Evolutionary conservation across 257 asterid genomes (phyloP), one percentile per base, ranked within the genome.

Genomic region (Solanum infundibuliforme): DNA sequence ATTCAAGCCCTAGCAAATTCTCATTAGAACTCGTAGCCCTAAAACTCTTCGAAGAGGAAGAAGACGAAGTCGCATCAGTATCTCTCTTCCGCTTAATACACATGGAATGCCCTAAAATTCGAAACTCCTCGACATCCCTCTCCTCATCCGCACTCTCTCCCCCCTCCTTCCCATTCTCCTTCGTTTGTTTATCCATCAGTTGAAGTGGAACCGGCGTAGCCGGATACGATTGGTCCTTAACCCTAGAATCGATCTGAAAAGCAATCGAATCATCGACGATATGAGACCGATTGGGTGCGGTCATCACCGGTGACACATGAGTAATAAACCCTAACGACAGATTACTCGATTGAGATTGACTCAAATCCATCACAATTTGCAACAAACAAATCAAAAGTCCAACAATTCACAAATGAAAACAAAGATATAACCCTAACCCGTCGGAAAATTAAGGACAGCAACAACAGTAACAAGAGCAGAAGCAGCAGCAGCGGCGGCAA

Each of bases 91-190:
- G 90, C 93, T 94, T 94, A 88, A 94, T 85, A 68, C 96, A 91
- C 95, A 95, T 92, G 13, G 95, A 87, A 88, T 94, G 98, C 35
- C 98, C 98, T 77, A 94, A 84, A 83, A 94, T 88, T 68, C 93
- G 93, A 89, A 94, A 94, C 88, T 94, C 94, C 90, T 93, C 94
- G 18, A 89, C 88, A 16, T 87, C 92, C 62, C 91, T 91, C 13
- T 87, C 97, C 34, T 91, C 94, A 31, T 91, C 88, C 21, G 29
- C 94, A 5, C 89, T 91, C 71, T 89, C 91, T 8, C 18, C 83
- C 83, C 18, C 90, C 9, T 88, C 48, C 76, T 23, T 83, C 20
- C 82, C 93, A 52, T 84, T 83, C 60, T 79, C 89, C 88, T 93
- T 94, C 41, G 73, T 84, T 82, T 92, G 92, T 88, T 90, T 91